Base-by-base conservation (phyloP, 2,329 filamentous ascomycete species). In the Xylariaceae sp. region DNA sequence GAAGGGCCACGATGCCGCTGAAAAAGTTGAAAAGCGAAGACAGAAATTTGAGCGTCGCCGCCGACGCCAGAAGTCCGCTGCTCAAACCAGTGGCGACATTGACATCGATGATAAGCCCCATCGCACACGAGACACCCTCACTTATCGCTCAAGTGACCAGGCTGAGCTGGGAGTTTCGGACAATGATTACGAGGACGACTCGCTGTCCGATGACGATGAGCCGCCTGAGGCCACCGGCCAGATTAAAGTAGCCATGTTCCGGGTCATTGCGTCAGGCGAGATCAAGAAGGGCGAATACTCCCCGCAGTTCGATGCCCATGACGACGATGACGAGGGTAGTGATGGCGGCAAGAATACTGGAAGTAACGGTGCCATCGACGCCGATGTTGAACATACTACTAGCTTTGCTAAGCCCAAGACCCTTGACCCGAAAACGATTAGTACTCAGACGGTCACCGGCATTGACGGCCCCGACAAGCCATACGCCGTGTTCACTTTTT, bases 211-310 rank as follows among this genome's bases (percentile, higher is more conserved):
- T 46, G 81, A 90, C 63, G 91, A 96, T 70, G 89, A 92, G 63
- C 89, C 89, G 1, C 91, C 92, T 12, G 94, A 97, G 76, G 90
- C 94, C 10, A 88, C 94, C 5, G 94, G 94, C 9, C 94, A 99
- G 74, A 99, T 99, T 76, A 97, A 97, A 74, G 91, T 99, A 16
- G 91, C 92, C 58, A 85, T 99, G 75, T 97, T 96, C 72, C 85
- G 94, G 26, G 94, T 99, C 8, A 78, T 97, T 43, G 94, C 94
- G 1, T 96, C 91, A 6, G 94, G 94, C 13, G 94, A 97, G 71
- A 95, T 99, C 68, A 97, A 96, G 74, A 89, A 92, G 68, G 94
- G 94, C 59, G 94, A 99, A 72, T 99, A 97, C 71, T 96, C 92
- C 1, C 94, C 94, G 12, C 94, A 97, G 67, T 97, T 97, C 61